Evolutionary conservation across 106 monocot species (phyloP).

Genomic region (Allium fistulosum): DNA sequence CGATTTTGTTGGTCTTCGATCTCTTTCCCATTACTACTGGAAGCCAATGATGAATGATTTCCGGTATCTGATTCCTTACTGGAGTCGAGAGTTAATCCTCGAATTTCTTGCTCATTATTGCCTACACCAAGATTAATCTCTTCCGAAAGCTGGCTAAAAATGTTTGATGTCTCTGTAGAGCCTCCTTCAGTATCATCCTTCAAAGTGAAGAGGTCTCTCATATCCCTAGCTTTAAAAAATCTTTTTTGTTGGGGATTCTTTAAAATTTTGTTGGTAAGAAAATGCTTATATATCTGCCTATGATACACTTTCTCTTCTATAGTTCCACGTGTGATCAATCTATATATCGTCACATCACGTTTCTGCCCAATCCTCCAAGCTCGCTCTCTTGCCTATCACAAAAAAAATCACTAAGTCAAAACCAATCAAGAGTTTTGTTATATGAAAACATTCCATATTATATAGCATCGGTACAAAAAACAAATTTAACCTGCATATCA

Average conservation of each 20-base stretch:
- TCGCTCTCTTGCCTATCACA: constrained; percentile 83
- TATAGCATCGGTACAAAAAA: no score
- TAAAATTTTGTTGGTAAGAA: constrained; percentile 87
- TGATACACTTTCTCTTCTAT: constrained; percentile 99
- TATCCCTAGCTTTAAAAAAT: constrained; percentile 88
- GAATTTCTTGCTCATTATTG: constrained; percentile 10
- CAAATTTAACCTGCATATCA: constrained; percentile 73
- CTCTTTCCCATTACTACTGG: constrained; percentile 20
- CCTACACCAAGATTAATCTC: constrained; percentile 44
- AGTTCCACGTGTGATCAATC: constrained; percentile 90
- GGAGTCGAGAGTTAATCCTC: not conserved
- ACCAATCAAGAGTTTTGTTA: not conserved
- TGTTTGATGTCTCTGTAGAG: constrained; percentile 81
- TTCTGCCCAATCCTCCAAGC: constrained; percentile 98
- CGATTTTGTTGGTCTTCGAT: constrained; percentile 7
- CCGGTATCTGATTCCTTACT: not conserved
- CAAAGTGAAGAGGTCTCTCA: constrained; percentile 81
- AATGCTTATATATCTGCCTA: constrained; percentile 96
- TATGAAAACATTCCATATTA: no score
- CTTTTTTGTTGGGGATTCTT: constrained; percentile 89
- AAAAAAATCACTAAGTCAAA: not conserved
- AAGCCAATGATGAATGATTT: constrained; percentile 1
- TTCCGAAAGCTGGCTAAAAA: constrained; percentile 68
- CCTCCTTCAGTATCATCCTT: constrained; percentile 50
- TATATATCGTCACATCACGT: constrained; percentile 78